Base-by-base conservation (phyloP, 1,284 basidiomycete genomes). In the Boletus smithii region DNA sequence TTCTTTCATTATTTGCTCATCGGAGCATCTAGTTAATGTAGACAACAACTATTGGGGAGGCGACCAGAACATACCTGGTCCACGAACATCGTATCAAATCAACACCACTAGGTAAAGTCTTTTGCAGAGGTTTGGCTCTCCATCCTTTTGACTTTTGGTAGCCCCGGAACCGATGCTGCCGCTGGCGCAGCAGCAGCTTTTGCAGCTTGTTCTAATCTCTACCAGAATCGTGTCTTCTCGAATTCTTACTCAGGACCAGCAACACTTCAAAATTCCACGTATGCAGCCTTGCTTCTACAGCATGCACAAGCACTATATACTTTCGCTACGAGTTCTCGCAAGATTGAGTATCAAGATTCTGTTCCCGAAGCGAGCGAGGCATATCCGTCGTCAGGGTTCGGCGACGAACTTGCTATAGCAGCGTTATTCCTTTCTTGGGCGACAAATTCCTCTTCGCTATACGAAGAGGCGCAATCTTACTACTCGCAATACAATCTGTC, bases 11-110 rank as follows among this genome's bases (percentile, higher is more conserved):
- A 11, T 38, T 7, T 40, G 17, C 29, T 65, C 42, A 61, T 44
- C 11, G 8, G 23, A 24, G 5, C 32, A 27, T 42, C 27, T 62
- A 80, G 80, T 71, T 14, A 61, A 77, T 41, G 58, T 79, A 22
- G 88, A 94, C 65, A 80, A 90, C 55, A 74, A 74, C 3, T 97
- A 95, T 59, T 94, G 91, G 91, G 91, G 94, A 44, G 91, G 91
- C 3, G 93, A 97, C 59, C 75, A 73, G 42, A 74, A 74, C 52
- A 91, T 97, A 45, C 91, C 92, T 4, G 69, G 67, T 11, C 80
- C 83, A 26, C 81, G 93, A 27, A 78, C 83, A 0, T 81, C 86
- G 0, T 94, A 81, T 69, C 81, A 83, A 56, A 81, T 97, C 58
- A 92, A 93, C 51, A 68, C 76, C 44, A 82, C 82, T 2, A 74